Percentiles rank a stretch among this genome's conserved stretches.
These are phyloP conservation scores for Torulaspora maleeae DNA, from an alignment of 805 yeast genomes.

Conservation along the genomic window DNA sequence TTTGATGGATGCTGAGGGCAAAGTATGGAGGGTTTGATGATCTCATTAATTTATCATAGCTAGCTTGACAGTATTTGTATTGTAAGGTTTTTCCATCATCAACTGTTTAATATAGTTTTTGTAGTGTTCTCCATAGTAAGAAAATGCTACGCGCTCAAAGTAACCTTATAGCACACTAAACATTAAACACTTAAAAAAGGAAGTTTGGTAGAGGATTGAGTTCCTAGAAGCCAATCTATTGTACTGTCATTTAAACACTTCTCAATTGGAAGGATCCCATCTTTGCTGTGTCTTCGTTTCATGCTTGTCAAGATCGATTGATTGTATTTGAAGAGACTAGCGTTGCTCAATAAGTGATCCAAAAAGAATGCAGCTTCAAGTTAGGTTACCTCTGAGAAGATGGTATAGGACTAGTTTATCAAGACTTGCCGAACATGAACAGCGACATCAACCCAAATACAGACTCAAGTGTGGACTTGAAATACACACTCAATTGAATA, in stretches of 20 bases:
- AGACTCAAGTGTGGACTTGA: slow-evolving; percentile 81
- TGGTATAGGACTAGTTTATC: slow-evolving; percentile 1
- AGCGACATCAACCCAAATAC: slow-evolving; percentile 19
- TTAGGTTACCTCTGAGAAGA: slow-evolving; percentile 5
- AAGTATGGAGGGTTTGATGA: slow-evolving; percentile 42
- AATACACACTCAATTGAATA: slow-evolving; percentile 83
- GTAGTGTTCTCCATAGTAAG: too few species aligned
- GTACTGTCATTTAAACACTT: background rate
- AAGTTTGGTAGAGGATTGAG: background rate
- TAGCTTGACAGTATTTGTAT: background rate
- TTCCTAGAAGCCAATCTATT: background rate
- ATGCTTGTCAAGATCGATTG: too few species aligned
- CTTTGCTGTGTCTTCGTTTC: too few species aligned
- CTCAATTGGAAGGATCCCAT: too few species aligned
- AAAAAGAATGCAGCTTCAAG: background rate
- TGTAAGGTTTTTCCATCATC: background rate
- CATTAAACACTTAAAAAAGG: background rate
- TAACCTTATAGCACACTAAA: background rate
- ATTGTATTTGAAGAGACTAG: background rate
- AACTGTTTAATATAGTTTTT: background rate
- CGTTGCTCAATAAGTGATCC: background rate
- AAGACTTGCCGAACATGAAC: slow-evolving; percentile 4
- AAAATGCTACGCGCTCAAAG: background rate
- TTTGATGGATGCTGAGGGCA: slow-evolving; percentile 45
- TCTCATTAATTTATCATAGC: background rate